These are phyloP conservation scores for Alternaria viburni DNA, from an alignment of 2,329 filamentous ascomycete species.

Conservation along the genomic window DNA sequence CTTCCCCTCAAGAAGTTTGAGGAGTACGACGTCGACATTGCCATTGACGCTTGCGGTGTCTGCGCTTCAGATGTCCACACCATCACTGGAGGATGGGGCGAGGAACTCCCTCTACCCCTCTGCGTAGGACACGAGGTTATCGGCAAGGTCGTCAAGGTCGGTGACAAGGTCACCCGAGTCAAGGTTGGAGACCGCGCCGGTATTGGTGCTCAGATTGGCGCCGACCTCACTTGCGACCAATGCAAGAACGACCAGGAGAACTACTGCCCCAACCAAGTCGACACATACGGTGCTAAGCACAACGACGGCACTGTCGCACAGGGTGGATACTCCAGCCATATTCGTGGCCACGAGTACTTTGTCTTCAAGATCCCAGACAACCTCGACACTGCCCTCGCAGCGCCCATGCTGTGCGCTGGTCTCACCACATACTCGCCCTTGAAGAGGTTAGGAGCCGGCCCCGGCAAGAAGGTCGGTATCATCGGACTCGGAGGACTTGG, in stretches of 20 bases:
- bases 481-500: slow-evolving; percentile 67
- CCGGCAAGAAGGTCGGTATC: slow-evolving; percentile 79
- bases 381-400: slow-evolving; percentile 66
- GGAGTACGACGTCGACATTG: slow-evolving; percentile 85
- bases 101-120: slow-evolving; percentile 65
- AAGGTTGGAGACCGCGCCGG: slow-evolving; percentile 57
- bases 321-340: slow-evolving; percentile 71
- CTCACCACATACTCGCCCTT: slow-evolving; percentile 81
- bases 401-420: slow-evolving; percentile 85
- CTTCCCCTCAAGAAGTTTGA: slow-evolving; percentile 86
- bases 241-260: slow-evolving; percentile 62
- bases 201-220: slow-evolving; percentile 58
- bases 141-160: slow-evolving; percentile 58
- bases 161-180: slow-evolving; percentile 57
- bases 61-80: slow-evolving; percentile 59
- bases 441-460: slow-evolving; percentile 74
- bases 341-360: slow-evolving; percentile 79
- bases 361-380: slow-evolving; percentile 77
- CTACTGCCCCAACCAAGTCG: slow-evolving; percentile 58
- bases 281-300: slow-evolving; percentile 59
- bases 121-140: slow-evolving; percentile 70
- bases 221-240: slow-evolving; percentile 57
- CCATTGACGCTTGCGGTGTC: slow-evolving; percentile 69
- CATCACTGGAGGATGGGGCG: slow-evolving; percentile 67
- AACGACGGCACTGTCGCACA: slow-evolving; percentile 67